Evolutionary conservation across 179 eudicot species (phyloP), one percentile per base, ranked within the genome.

Genomic region (Patellifolia procumbens): DNA sequence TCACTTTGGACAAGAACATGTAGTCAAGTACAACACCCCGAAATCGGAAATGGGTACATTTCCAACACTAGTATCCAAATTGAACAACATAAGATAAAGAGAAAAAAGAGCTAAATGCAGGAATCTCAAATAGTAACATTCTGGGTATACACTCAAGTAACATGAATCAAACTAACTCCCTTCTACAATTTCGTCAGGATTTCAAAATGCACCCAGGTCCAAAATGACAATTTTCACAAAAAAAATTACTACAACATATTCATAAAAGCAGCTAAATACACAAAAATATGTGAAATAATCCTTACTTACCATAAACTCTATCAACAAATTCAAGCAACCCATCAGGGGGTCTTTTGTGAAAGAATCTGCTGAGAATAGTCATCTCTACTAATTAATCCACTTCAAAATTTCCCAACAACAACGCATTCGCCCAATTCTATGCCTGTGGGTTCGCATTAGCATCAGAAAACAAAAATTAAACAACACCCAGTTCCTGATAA

Each of bases 331-430:
- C 97, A 68, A 95, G 92, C 91, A 95, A 88, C 70, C 99, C 99
- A 88, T 95, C 97, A 29, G 92, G 99, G 7, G 97, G 97, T 76
- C 95, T 91, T 81, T 78, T 92, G 85, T 93, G 88, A 80, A 95
- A 95, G 85, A 95, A 93, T 86, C 99, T 91, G 81, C 99, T 95
- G 72, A 95, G 89, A 59, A 95, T 86, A 11, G 99, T 88, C 99
- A 95, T 82, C 11, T 71, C 63, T 72, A 60, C 72, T 29, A 65
- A 43, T 56, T 45, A 72, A 66, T 19, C 37, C 42, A 17, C 42
- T n/a, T n/a, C n/a, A n/a, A n/a, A 10, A 22, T 32, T 68, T 63
- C 68, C 32, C 72, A 48, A 55, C 8, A 35, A 34, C 74, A 73
- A 43, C 51, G 1, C 52, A 73, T 11, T 74, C 61, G 46, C 43